Base-by-base conservation (phyloP, 768 basidiomycete species). In the Amanita molliuscula region DNA sequence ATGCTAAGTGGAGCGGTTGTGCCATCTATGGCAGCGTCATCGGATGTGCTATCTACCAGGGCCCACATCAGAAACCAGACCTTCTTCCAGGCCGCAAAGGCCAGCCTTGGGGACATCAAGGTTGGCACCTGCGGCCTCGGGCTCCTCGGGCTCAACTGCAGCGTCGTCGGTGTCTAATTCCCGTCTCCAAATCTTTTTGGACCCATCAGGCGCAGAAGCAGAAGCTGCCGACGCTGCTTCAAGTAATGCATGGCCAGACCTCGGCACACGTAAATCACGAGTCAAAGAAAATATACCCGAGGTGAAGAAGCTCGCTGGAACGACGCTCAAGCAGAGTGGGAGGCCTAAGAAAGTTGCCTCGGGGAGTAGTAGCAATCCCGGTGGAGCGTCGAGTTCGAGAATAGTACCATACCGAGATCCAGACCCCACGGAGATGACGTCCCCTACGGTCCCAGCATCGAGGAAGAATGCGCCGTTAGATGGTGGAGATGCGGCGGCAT, bases 211-310 rank as follows among this genome's bases (percentile, higher is more conserved):
- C 34, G 65, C 67, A 37, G 72, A 72, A 41, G 67, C 74, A 1
- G 69, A 73, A 43, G 65, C 70, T 10, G 71, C 70, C 7, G 67
- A 70, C 18, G 64, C 62, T n/a, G 36, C 15, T 5, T 56, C 65
- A 44, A 55, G 64, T 8, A 76, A 75, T 47, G 67, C 77, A 13
- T 90, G 82, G 76, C 74, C 77, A 26, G 87, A 89, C 52, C 62
- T 90, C 1, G 88, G 85, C 16, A 81, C 86, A 52, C 84, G 87
- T 57, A 85, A 84, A 61, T 74, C 80, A 4, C 76, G 88, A 47
- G 70, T 87, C 56, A 90, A 89, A 57, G 87, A 90, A 67, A 90
- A 90, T 56, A 67, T 81, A 1, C 78, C 77, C 6, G 84, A 84
- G 62, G 76, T 78, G 26, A 76, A 77, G 61, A 85, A 83, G 68